Evolutionary conservation across 2,329 filamentous ascomycete genomes (phyloP), one percentile per base, ranked within the genome.

Genomic region (Drechslera avenae): DNA sequence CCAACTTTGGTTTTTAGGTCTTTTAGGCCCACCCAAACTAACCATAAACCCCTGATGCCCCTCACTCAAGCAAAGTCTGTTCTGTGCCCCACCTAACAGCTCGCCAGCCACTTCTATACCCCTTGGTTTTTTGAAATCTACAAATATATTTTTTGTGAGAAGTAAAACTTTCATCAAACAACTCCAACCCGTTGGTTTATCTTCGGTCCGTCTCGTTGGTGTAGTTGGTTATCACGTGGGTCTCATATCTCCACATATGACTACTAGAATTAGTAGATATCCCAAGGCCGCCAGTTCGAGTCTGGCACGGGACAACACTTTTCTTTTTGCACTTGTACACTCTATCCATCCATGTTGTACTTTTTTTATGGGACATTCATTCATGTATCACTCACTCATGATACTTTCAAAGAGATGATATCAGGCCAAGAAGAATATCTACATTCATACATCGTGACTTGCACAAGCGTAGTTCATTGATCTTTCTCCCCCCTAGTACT

Each of bases 151-250:
- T 0, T 10, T n/a, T 30, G 2, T 6, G 8, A 21, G 36, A 30
- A 19, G 2, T 1, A 5, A 17, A 13, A 32, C 13, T 18, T 18
- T 31, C 51, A 59, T 54, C 44, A 46, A n/a, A 41, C 51, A 52
- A 28, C 26, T 28, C 26, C 26, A 28, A 28, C 26, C 26, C 26
- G 26, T 28, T 28, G 44, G 17, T 36, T 45, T 33, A 53, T 31
- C 30, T 49, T 31, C 39, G 14, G 10, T 44, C 23, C 34, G 64
- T 64, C 61, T 68, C 67, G 58, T 70, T 68, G 64, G 67, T 70
- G 66, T 70, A 70, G 67, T 68, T 57, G 67, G 66, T 69, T 68
- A 68, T 69, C 65, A 70, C 66, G 67, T 70, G 59, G 67, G 67
- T 70, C 67, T 70, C 67, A 70, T 68, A 69, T 53, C 46, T 40